Evolutionary conservation across 2,329 filamentous ascomycete species (phyloP).

Genomic region (Pseudocercospora eumusae): DNA sequence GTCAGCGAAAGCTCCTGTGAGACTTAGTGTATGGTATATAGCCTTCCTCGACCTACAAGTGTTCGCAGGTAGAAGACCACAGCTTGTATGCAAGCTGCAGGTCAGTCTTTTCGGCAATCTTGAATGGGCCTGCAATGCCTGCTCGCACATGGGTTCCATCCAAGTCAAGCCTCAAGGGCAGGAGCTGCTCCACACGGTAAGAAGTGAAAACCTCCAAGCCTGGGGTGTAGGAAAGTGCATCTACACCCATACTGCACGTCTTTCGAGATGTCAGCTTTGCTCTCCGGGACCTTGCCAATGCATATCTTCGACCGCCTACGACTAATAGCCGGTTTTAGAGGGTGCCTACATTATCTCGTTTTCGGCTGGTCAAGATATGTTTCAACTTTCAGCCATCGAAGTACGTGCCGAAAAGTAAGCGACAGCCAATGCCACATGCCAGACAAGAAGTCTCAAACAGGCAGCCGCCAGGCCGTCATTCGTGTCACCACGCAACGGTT

Average conservation of each 20-base stretch:
- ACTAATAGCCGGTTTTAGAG: background rate
- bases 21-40: background rate
- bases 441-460: background rate
- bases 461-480: background rate
- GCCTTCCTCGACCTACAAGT: background rate
- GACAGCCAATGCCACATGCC: conserved; percentile 1
- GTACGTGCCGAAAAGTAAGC: background rate
- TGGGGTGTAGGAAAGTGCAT: background rate
- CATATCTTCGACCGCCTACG: background rate
- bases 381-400: background rate
- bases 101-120: too few relatives aligned
- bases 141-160: background rate
- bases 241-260: background rate
- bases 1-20: background rate
- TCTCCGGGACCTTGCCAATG: background rate
- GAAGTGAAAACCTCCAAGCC: background rate
- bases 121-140: background rate
- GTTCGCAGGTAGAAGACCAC: background rate
- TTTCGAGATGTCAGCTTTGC: background rate
- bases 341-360: background rate
- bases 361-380: background rate
- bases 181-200: background rate
- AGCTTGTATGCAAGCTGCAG: too few relatives aligned
- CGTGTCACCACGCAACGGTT: background rate
- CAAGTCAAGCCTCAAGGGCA: background rate